Conservation (phyloP, 352 stramenopile species). For the Pythium insidiosum region DNA sequence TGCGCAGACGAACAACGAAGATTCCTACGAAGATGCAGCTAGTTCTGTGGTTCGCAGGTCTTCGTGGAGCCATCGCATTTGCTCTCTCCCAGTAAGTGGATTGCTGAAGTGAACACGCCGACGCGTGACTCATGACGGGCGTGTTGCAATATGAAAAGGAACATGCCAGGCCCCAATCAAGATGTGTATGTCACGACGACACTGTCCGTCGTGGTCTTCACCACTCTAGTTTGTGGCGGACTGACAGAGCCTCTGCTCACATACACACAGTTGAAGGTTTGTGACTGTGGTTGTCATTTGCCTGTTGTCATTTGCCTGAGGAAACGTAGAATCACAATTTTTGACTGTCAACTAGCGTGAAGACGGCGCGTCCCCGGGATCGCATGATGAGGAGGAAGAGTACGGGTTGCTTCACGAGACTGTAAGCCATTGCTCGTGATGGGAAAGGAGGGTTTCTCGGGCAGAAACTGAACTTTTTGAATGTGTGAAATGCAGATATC, state of each 20-base stretch:
- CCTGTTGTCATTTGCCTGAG: too few species aligned
- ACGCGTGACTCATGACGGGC: neutral
- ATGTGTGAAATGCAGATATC: constrained; percentile 15
- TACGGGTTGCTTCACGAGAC: constrained; percentile 27
- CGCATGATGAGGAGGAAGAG: constrained; percentile 32
- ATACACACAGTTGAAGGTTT: constrained; percentile 62
- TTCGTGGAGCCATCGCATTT: constrained; percentile 77
- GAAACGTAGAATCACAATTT: neutral
- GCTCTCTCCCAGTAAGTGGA: constrained; percentile 75
- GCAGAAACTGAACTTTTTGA: constrained; percentile 4
- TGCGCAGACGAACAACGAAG: constrained; percentile 44
- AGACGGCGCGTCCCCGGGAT: neutral
- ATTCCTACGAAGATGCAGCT: constrained; percentile 89
- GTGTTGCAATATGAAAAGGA: constrained; percentile 23
- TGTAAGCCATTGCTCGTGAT: constrained; percentile 5
- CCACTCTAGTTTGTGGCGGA: constrained; percentile 92
- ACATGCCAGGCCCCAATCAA: constrained; percentile 92
- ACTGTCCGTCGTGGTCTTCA: constrained; percentile 92
- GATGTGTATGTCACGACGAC: constrained; percentile 80
- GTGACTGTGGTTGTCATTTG: too few species aligned
- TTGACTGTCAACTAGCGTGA: too few species aligned
- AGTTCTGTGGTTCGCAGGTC: constrained; percentile 88
- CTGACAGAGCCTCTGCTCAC: constrained; percentile 87
- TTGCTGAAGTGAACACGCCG: too few species aligned
- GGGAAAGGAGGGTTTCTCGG: too few species aligned